Conservation (phyloP, 805 yeast species). For the Peterozyma xylosa region DNA sequence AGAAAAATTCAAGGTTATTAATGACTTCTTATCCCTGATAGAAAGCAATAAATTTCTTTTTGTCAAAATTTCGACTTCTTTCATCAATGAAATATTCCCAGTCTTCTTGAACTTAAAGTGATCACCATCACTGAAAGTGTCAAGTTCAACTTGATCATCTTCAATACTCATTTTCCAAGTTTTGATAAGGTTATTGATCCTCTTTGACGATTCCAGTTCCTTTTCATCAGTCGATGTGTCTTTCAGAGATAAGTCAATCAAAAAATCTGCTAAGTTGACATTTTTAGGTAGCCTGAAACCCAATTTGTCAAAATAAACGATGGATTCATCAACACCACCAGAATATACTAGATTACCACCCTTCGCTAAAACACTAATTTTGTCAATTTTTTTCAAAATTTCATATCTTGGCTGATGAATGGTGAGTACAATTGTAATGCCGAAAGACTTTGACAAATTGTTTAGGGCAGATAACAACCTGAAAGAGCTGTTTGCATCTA, state of each 20-base stretch:
- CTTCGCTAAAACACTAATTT: conserved; percentile 53
- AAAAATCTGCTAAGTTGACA: conserved; percentile 22
- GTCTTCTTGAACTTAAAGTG: background rate
- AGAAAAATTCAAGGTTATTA: conserved; percentile 24
- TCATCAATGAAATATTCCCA: background rate
- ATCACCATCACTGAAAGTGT: background rate
- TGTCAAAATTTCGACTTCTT: conserved; percentile 20
- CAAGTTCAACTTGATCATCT: background rate
- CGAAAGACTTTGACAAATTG: conserved; percentile 39
- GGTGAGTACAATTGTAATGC: conserved; percentile 58
- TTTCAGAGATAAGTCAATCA: conserved; percentile 29
- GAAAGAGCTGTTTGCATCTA: conserved; percentile 60
- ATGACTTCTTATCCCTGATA: conserved; percentile 25
- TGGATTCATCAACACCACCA: conserved; percentile 7
- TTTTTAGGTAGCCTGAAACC: conserved; percentile 8
- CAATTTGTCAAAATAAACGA: conserved; percentile 7
- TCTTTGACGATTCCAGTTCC: conserved; percentile 17
- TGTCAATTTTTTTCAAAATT: conserved; percentile 53
- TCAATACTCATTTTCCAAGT: conserved; percentile 16
- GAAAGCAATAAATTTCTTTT: conserved; percentile 26
- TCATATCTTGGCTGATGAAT: conserved; percentile 76
- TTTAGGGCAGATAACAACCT: conserved; percentile 48
- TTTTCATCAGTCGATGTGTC: conserved; percentile 21
- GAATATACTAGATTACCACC: conserved; percentile 33
- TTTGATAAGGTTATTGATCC: conserved; percentile 20